Evolutionary conservation across 148 eudicot species (phyloP).

Genomic region (Rhododendron henanense): DNA sequence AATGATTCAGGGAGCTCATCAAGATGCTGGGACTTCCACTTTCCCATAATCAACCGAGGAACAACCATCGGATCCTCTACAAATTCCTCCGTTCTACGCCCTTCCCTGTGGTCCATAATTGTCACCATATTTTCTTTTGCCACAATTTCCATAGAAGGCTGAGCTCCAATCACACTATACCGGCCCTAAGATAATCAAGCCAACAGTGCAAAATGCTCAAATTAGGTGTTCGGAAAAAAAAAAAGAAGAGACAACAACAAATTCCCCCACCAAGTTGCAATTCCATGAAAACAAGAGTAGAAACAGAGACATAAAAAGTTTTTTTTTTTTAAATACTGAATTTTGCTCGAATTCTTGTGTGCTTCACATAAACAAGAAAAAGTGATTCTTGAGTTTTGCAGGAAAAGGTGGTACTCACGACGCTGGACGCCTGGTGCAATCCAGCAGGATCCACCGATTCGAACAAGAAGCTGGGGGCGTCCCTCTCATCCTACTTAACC

Average conservation of each 20-base stretch:
- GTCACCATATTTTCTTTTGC: conserved; percentile 88
- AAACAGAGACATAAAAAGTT: neutral
- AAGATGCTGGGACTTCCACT: conserved; percentile 79
- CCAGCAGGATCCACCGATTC: conserved; percentile 86
- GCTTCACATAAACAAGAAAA: no score
- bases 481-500: conserved; percentile 89
- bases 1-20: conserved; percentile 95
- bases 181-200: conserved; percentile 58
- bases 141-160: conserved; percentile 89
- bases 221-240: neutral
- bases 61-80: conserved; percentile 89
- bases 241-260: neutral
- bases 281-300: neutral
- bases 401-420: conserved; percentile 40
- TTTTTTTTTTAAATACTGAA: no score
- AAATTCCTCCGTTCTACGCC: conserved; percentile 57
- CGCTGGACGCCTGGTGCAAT: conserved; percentile 2
- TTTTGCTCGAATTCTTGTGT: no score
- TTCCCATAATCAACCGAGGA: conserved; percentile 82
- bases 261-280: neutral
- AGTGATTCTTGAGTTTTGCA: no score
- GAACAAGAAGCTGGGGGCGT: conserved; percentile 91
- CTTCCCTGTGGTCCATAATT: conserved; percentile 69
- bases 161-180: conserved; percentile 95
- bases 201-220: neutral